Percentiles rank a stretch among this genome's conserved stretches.
Conservation (phyloP, 495 filamentous ascomycete species). For the Physcia stellaris region DNA sequence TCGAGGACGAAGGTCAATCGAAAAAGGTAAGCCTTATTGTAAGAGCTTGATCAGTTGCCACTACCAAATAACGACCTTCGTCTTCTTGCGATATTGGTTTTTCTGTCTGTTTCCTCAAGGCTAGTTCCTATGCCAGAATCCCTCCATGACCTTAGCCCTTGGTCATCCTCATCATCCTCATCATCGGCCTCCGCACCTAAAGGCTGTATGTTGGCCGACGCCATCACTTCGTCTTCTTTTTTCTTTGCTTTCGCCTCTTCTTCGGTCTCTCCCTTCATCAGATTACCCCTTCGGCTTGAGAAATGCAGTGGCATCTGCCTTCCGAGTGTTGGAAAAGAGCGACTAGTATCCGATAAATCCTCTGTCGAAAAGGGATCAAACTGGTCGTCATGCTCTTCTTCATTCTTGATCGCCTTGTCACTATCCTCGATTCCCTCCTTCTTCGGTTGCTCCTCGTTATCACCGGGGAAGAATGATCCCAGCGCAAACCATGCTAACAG, state of each 20-base stretch:
- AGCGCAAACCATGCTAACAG: slow-evolving; percentile 43
- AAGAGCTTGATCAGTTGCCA: not conserved
- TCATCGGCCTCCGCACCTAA: slow-evolving; percentile 15
- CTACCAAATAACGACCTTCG: slow-evolving; percentile 11
- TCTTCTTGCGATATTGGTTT: slow-evolving; percentile 8
- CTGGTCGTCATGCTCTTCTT: slow-evolving; percentile 20
- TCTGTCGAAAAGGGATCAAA: slow-evolving; percentile 10
- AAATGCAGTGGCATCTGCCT: slow-evolving; percentile 32
- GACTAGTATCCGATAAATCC: slow-evolving; percentile 32
- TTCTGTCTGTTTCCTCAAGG: slow-evolving; percentile 11
- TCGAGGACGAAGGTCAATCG: no score
- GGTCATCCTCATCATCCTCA: slow-evolving; percentile 11
- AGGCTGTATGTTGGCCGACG: slow-evolving; percentile 7
- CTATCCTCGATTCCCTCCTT: slow-evolving; percentile 7
- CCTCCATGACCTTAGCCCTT: slow-evolving; percentile 7
- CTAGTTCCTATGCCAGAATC: slow-evolving; percentile 21
- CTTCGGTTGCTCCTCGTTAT: slow-evolving; percentile 8
- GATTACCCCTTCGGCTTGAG: not conserved
- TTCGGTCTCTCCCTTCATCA: not conserved
- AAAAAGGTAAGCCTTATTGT: no score
- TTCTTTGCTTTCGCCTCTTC: slow-evolving; percentile 6
- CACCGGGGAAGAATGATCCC: slow-evolving; percentile 19
- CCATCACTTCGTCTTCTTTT: slow-evolving; percentile 10
- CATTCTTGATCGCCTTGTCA: slow-evolving; percentile 17
- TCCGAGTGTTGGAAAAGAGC: slow-evolving; percentile 42